Conservation (phyloP, 305 asterid genomes). For the Solanum chacoense region DNA sequence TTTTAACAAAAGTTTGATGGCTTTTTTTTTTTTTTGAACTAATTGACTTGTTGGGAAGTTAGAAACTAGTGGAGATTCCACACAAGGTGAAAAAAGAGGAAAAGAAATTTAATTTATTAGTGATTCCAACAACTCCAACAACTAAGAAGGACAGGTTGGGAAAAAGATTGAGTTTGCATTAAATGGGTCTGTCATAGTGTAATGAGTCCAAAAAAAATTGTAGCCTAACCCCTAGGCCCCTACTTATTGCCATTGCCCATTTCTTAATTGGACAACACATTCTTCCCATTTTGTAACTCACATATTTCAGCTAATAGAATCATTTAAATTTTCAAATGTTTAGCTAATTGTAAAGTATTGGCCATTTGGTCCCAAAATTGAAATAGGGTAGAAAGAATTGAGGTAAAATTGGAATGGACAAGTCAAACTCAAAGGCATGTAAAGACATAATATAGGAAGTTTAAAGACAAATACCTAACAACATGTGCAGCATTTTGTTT, state of each 20-base stretch:
- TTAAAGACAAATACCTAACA: not conserved
- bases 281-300: not conserved
- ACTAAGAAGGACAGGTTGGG: conserved; percentile 30
- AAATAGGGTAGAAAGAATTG: not conserved
- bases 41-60: conserved; percentile 1
- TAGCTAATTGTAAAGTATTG: not conserved
- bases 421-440: not conserved
- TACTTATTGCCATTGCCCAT: conserved; percentile 14
- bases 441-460: not conserved
- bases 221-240: not conserved
- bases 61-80: not conserved
- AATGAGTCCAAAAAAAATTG: conserved; percentile 21
- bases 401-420: not conserved
- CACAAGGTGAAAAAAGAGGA: not conserved
- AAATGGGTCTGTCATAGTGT: conserved; percentile 45
- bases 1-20: not conserved
- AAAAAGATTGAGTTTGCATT: conserved; percentile 30
- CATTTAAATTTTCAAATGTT: not conserved
- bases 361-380: not conserved
- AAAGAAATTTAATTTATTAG: not conserved
- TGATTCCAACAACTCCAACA: conserved; percentile 4
- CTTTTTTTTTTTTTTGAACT: not conserved
- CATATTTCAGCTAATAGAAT: too few species aligned
- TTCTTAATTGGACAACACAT: conserved; percentile 12
- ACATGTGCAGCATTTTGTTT: conserved; percentile 4